Conservation (phyloP, 768 basidiomycete genomes). For the Lactarius psammicola region DNA sequence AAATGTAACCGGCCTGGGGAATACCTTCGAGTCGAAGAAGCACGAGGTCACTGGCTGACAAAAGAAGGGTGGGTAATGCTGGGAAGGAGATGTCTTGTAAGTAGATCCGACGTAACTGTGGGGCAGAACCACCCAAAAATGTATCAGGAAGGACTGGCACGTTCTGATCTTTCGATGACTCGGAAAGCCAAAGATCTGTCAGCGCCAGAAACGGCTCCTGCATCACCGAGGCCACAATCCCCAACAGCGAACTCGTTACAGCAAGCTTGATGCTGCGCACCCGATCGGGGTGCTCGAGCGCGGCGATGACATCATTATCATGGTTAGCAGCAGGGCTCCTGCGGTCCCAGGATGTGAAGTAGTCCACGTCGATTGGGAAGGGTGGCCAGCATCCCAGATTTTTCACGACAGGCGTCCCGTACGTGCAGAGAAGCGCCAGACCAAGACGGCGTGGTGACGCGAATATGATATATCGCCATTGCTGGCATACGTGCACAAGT, state of each 20-base stretch:
- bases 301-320: too few species aligned
- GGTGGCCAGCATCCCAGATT: too few species aligned
- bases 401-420: too few species aligned
- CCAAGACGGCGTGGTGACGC: too few species aligned
- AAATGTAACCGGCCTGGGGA: neutral
- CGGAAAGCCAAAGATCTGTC: neutral
- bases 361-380: neutral
- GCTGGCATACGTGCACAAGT: too few species aligned
- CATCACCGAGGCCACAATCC: neutral
- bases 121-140: slow-evolving; percentile 2
- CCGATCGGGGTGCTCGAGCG: neutral
- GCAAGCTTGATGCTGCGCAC: neutral
- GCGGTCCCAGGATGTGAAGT: neutral
- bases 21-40: slow-evolving; percentile 6
- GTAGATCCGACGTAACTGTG: neutral
- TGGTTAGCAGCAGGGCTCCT: too few species aligned
- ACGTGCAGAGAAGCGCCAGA: too few species aligned
- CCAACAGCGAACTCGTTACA: neutral
- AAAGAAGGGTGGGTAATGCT: neutral
- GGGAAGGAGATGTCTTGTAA: neutral
- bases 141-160: neutral
- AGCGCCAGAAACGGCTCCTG: neutral
- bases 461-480: neutral
- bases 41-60: neutral
- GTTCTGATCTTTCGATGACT: neutral